Conservation (phyloP, 495 filamentous ascomycete species). For the Bathelium albidoporum region DNA sequence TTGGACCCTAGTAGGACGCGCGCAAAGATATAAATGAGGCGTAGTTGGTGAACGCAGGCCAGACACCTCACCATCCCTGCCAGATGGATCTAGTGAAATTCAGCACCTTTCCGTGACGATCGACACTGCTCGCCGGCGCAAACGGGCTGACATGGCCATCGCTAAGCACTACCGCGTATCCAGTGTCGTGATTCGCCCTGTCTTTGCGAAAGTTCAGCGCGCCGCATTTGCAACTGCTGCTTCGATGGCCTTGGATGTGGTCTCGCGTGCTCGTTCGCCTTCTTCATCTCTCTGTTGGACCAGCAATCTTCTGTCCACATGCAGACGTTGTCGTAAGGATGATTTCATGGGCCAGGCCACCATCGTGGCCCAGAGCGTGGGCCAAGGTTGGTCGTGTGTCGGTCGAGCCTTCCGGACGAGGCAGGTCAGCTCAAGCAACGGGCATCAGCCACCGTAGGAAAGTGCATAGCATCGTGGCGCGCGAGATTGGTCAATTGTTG, state of each 20-base stretch:
- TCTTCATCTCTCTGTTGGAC: too few species aligned
- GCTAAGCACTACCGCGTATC: neutral
- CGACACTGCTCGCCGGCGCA: neutral
- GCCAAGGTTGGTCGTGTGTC: neutral
- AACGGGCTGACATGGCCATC: neutral
- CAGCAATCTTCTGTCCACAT: too few species aligned
- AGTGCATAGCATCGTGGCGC: neutral
- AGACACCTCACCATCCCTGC: neutral
- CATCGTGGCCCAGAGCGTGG: neutral
- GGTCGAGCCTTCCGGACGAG: neutral
- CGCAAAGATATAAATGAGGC: neutral
- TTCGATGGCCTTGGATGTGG: neutral
- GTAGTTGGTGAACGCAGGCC: neutral
- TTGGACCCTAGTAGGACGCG: neutral
- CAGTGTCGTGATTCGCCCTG: neutral
- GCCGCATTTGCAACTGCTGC: neutral
- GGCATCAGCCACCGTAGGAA: neutral
- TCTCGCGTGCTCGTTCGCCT: too few species aligned
- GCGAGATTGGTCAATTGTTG: neutral
- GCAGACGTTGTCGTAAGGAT: too few species aligned
- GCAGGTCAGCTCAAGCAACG: neutral
- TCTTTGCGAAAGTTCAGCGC: neutral
- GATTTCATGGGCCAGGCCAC: neutral
- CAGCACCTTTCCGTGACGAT: neutral
- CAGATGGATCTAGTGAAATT: neutral